Evolutionary conservation across 768 basidiomycete genomes (phyloP), one percentile per base, ranked within the genome.

Genomic region (Xanthoconium purpureum): DNA sequence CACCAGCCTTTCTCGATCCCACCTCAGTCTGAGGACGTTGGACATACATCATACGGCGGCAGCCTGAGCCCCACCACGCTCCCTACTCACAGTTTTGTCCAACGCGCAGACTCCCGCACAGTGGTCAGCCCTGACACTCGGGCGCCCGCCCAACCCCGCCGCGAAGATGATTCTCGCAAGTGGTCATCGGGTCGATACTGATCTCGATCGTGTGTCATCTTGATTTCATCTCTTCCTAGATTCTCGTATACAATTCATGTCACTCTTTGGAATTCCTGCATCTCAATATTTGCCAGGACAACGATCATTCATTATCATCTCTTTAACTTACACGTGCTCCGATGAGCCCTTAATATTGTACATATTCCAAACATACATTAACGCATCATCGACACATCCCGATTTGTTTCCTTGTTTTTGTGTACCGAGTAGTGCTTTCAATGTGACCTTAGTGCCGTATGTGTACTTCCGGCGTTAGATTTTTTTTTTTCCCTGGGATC

Each of bases 1-100:
- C 84, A 84, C 58, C 82, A 80, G 39, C 65, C 81, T 7, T 84
- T 80, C 67, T 68, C 77, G 28, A 70, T 80, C 59, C 54, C 75
- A 5, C 61, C 75, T 72, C 61, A 72, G n/a, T 3, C 62, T 2
- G 64, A 63, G n/a, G 67, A 73, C 71, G 59, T 72, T 63, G 40
- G 72, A 61, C 68, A 68, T 44, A 52, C 65, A 11, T 63, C 72
- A 36, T 80, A 75, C 53, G 69, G 71, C 15, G 66, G 66, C 46
- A 60, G 74, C 29, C 67, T 73, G 20, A 72, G 71, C 32, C 65
- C 71, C 0, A 63, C 71, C 1, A 61, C 62, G 3, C 63, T 68
- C 29, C 53, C 71, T 35, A 65, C 73, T 38, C 61, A 73, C 29
- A 60, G 73, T 18, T 83, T 79, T 58, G 60, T 75, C 55, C 67